phyloP scores from a whole-genome alignment of 345 rosid genomes.

The Sisymbrium irio region DNA sequence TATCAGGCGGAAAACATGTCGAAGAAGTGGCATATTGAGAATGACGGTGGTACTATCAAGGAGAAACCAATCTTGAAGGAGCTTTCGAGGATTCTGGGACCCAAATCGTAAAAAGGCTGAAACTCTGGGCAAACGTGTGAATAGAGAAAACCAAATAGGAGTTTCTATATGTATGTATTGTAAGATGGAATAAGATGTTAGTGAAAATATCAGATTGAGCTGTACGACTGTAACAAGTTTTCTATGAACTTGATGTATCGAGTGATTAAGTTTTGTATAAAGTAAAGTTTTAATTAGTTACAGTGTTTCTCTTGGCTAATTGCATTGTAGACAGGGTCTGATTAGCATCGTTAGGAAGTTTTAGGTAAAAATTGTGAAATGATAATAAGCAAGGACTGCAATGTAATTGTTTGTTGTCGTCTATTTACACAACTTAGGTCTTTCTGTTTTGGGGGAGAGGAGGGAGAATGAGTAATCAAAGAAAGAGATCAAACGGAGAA shows the following conservation, averaged over 20 bases:
- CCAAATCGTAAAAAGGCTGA: conserved; percentile 32
- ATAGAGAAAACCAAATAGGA: too few species aligned
- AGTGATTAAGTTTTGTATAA: too few species aligned
- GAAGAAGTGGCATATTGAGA: conserved; percentile 66
- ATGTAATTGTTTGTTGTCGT: neutral
- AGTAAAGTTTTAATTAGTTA: too few species aligned
- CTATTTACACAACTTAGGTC: neutral
- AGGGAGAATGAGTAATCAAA: conserved; percentile 42
- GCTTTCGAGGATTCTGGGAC: conserved; percentile 64
- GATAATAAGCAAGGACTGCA: neutral
- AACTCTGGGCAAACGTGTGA: too few species aligned
- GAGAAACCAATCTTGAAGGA: conserved; percentile 70
- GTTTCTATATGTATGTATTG: too few species aligned
- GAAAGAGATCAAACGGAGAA: conserved; percentile 41
- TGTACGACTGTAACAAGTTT: too few species aligned
- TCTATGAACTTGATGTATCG: too few species aligned
- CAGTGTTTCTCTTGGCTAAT: too few species aligned
- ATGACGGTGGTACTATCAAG: conserved; percentile 42
- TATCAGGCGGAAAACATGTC: conserved; percentile 61
- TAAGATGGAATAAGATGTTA: too few species aligned
- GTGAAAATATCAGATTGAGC: too few species aligned
- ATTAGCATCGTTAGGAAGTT: too few species aligned
- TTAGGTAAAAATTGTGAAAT: neutral
- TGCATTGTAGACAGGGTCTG: too few species aligned
- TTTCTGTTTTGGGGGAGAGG: neutral